Evolutionary conservation across 495 filamentous ascomycete genomes (phyloP).

Genomic region (Aspergillus ellipticus): DNA sequence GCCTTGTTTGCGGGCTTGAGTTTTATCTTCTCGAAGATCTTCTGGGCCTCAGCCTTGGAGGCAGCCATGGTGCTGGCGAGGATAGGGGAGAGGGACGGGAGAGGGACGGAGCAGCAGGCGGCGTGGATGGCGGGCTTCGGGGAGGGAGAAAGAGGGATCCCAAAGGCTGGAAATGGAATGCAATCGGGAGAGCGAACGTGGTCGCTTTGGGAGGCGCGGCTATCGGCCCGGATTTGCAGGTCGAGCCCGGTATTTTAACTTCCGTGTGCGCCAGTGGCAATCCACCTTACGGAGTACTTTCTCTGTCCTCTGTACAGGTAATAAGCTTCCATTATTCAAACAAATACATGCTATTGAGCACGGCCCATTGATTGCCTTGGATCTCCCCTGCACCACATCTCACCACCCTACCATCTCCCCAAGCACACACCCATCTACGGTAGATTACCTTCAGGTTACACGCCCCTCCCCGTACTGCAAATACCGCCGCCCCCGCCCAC

Average conservation of each 20-base stretch:
- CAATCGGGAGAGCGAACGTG: conserved; percentile 31
- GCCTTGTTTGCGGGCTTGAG: conserved; percentile 92
- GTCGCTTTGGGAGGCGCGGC: conserved; percentile 19
- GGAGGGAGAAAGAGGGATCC: conserved; percentile 18
- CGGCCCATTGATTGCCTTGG: too few relatives aligned
- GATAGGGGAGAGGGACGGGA: conserved; percentile 1
- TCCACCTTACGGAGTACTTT: too few relatives aligned
- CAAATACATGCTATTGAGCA: too few relatives aligned
- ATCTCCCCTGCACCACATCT: too few relatives aligned
- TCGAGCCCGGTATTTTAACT: conserved; percentile 11
- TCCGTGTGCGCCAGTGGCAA: too few relatives aligned
- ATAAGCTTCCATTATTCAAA: too few relatives aligned
- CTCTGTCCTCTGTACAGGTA: too few relatives aligned
- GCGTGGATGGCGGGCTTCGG: conserved; percentile 1
- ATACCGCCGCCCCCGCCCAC: not conserved
- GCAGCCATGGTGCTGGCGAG: conserved; percentile 63
- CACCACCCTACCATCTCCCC: too few relatives aligned
- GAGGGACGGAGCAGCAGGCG: not conserved
- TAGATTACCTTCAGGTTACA: too few relatives aligned
- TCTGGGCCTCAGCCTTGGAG: conserved; percentile 90
- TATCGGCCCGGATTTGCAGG: conserved; percentile 3
- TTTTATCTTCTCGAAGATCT: conserved; percentile 97
- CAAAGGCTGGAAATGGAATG: conserved; percentile 7
- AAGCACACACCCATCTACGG: too few relatives aligned
- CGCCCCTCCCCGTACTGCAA: conserved; percentile 14